Evolutionary conservation across 192 early-diverging fungal species (phyloP), one percentile per base, ranked within the genome.

Genomic region (Borealophlyctis nickersoniae): DNA sequence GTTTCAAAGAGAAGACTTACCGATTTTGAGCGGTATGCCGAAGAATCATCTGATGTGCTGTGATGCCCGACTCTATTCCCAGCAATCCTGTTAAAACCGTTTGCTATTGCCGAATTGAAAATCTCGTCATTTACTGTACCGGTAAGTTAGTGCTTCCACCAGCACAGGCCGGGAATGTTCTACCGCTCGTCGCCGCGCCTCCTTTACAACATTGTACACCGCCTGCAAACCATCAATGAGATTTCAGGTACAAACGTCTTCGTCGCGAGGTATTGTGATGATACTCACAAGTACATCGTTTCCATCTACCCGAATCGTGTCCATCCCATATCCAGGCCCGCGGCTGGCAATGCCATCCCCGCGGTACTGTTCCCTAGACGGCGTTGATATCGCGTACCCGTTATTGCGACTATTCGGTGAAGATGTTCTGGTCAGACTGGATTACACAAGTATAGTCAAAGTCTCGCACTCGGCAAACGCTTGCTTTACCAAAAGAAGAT

Each of bases 111-210:
- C 16, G 45, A 39, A 11, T 28, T 7, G 2, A 33, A 26, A 0
- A 2, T 24, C 14, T 22, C n/a, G 11, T 57, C 58, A 45, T 7
- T 13, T 45, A 13, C 9, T 45, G 4, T 58, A 81, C 79, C 96
- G 95, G 75, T 99, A 99, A 2, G 96, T 94, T 89, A 99, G 89
- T 22, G 96, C 91, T 76, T 99, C 96, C 45, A 99, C 91, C 35
- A 99, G 80, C 0, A 98, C 91, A 0, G 96, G 96, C 61, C 84
- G 85, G 71, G 89, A 80, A 62, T 93, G 79, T 32, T 86, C 84
- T 33, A 96, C 83, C 0, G 90, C 91, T 22, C 92, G 84, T 54
- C 87, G 73, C 56, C 94, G 81, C 2, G 96, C 95, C 28, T 87
- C 88, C 63, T 85, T 84, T 4, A 90, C 90, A 2, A 89, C 94